phyloP scores from a whole-genome alignment of 441 rosid species.

The Erodium moschatum region DNA sequence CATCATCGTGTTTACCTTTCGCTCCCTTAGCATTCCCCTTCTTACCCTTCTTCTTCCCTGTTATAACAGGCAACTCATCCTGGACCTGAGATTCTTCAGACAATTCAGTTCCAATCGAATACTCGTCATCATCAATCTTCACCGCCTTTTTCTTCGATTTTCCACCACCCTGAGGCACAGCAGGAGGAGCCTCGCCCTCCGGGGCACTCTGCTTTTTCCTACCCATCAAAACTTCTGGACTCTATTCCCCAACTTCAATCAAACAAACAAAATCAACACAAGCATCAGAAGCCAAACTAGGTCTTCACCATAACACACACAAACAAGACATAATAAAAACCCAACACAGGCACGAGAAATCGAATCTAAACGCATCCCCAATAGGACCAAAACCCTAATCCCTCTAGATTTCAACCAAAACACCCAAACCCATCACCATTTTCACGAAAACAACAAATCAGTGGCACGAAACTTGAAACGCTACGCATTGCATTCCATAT shows the following conservation, averaged over 20 bases:
- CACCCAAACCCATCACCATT: neutral
- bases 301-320: neutral
- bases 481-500: neutral
- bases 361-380: neutral
- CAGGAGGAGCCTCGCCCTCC: constrained; percentile 38
- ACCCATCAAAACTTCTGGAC: constrained; percentile 35
- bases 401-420: neutral
- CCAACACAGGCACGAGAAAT: neutral
- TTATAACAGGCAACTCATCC: constrained; percentile 35
- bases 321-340: neutral
- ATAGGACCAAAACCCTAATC: neutral
- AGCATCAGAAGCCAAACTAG: neutral
- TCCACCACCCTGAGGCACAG: constrained; percentile 36
- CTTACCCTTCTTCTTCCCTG: constrained; percentile 61
- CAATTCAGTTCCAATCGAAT: constrained; percentile 47
- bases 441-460: neutral
- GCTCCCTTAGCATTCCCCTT: constrained; percentile 41
- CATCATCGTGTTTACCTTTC: constrained; percentile 32
- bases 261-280: neutral
- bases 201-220: constrained; percentile 54
- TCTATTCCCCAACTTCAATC: neutral
- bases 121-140: constrained; percentile 79
- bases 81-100: constrained; percentile 42
- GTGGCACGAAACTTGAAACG: neutral
- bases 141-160: constrained; percentile 64